Conservation (phyloP, 2,329 filamentous ascomycete species). For the Penicillium olsonii region DNA sequence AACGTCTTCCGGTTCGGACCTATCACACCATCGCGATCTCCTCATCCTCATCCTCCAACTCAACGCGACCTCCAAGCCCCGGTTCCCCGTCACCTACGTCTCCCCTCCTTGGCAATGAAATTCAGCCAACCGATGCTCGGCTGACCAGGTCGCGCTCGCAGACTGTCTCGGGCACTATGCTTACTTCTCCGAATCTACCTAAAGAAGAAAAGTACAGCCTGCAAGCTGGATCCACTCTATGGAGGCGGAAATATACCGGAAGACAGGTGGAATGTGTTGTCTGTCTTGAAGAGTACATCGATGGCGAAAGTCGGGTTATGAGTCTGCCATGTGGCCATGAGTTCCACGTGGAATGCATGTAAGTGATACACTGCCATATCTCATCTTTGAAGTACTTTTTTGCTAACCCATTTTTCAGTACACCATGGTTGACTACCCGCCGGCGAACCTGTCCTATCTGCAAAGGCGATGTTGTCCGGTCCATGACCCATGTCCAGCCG, state of each 20-base stretch:
- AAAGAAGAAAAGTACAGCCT: conserved; percentile 49
- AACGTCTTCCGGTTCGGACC: conserved; percentile 89
- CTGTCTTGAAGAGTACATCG: conserved; percentile 92
- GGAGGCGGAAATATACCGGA: conserved; percentile 61
- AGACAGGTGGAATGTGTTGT: conserved; percentile 88
- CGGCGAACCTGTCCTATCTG: conserved; percentile 98
- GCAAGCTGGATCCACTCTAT: conserved; percentile 35
- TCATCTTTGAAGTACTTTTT: conserved; percentile 4
- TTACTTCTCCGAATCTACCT: conserved; percentile 23
- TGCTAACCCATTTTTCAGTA: conserved; percentile 56
- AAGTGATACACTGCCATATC: conserved; percentile 49
- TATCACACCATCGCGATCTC: conserved; percentile 79
- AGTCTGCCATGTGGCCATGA: conserved; percentile 96
- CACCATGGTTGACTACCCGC: conserved; percentile 93
- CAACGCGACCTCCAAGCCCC: conserved; percentile 63
- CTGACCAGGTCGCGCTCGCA: conserved; percentile 40
- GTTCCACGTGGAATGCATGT: conserved; percentile 99
- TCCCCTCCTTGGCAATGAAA: conserved; percentile 62
- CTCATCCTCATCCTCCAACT: conserved; percentile 60
- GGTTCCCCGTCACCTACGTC: conserved; percentile 71
- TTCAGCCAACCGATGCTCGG: conserved; percentile 29
- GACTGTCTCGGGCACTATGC: conserved; percentile 35
- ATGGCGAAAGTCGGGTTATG: conserved; percentile 94
- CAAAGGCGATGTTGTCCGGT: conserved; percentile 87
- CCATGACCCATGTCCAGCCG: conserved; percentile 52